Conservation (phyloP, 140 eudicot genomes). For the Anethum foeniculum region DNA sequence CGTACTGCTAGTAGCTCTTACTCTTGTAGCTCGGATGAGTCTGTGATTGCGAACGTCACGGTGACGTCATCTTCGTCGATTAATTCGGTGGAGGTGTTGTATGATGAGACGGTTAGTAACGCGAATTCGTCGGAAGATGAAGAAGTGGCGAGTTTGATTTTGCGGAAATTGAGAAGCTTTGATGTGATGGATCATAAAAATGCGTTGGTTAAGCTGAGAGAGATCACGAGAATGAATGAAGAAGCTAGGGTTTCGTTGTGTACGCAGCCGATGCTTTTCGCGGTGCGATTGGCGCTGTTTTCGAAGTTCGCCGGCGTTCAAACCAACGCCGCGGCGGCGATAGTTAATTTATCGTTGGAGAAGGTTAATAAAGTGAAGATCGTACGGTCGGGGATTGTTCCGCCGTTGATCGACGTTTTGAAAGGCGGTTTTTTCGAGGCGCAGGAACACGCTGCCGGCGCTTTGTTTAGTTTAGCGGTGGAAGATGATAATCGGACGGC, state of each 20-base stretch:
- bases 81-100: constrained; percentile 37
- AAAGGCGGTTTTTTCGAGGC: constrained; percentile 58
- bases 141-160: constrained; percentile 15
- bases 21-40: constrained; percentile 83
- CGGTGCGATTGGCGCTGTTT: constrained; percentile 35
- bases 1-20: constrained; percentile 9
- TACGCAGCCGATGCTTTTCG: constrained; percentile 39
- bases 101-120: constrained; percentile 23
- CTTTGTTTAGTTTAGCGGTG: constrained; percentile 60
- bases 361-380: constrained; percentile 63
- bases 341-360: constrained; percentile 75
- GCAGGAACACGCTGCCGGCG: constrained; percentile 88
- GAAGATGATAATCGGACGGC: constrained; percentile 75
- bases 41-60: constrained; percentile 53
- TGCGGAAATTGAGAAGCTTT: constrained; percentile 32
- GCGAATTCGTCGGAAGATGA: constrained; percentile 23
- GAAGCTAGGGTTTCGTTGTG: constrained; percentile 53
- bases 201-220: constrained; percentile 46
- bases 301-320: constrained; percentile 58
- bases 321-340: constrained; percentile 66
- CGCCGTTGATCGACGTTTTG: constrained; percentile 54
- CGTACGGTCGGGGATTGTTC: constrained; percentile 67
- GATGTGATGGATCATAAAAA: constrained; percentile 70
- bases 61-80: constrained; percentile 58
- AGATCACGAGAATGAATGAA: constrained; percentile 50